These are phyloP conservation scores for Fusarium circinatum DNA, from an alignment of 2,329 filamentous ascomycete genomes.

Conservation along the genomic window DNA sequence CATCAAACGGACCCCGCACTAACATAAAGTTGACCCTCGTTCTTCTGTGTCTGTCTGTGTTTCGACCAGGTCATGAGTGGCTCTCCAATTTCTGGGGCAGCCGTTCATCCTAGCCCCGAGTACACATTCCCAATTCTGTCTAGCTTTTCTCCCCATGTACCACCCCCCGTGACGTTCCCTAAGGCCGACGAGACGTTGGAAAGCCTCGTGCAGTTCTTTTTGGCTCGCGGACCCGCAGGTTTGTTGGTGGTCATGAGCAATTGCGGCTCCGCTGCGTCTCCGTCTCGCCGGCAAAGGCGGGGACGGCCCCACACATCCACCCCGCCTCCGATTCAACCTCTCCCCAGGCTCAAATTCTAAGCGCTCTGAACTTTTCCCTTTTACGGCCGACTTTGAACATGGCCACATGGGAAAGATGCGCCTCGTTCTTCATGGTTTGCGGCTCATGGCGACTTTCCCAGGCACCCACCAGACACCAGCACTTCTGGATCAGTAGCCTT, in stretches of 20 bases:
- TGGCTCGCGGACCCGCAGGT: constrained; percentile 43
- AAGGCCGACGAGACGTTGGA: constrained; percentile 32
- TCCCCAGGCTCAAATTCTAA: constrained; percentile 13
- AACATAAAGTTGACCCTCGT: background rate
- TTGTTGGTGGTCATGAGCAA: constrained; percentile 16
- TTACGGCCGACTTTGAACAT: background rate
- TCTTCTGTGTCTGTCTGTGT: background rate
- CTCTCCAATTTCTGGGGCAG: constrained; percentile 36
- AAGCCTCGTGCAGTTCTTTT: constrained; percentile 14
- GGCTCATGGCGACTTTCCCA: background rate
- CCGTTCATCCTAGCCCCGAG: constrained; percentile 34
- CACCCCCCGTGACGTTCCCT: constrained; percentile 39
- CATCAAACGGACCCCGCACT: constrained; percentile 39
- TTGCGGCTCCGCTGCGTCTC: constrained; percentile 47
- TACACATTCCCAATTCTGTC: background rate
- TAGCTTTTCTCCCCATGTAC: constrained; percentile 4
- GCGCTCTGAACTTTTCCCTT: background rate
- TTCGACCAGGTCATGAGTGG: constrained; percentile 14
- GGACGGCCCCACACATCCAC: constrained; percentile 28
- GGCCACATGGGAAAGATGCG: constrained; percentile 4
- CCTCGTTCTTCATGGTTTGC: background rate
- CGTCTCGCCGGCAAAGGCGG: constrained; percentile 40
- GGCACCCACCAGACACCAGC: background rate
- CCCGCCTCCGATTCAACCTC: constrained; percentile 12
- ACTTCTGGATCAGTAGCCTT: background rate